Evolutionary conservation across 2,329 filamentous ascomycete species (phyloP), one percentile per base, ranked within the genome.

Genomic region (Botryotinia calthae): DNA sequence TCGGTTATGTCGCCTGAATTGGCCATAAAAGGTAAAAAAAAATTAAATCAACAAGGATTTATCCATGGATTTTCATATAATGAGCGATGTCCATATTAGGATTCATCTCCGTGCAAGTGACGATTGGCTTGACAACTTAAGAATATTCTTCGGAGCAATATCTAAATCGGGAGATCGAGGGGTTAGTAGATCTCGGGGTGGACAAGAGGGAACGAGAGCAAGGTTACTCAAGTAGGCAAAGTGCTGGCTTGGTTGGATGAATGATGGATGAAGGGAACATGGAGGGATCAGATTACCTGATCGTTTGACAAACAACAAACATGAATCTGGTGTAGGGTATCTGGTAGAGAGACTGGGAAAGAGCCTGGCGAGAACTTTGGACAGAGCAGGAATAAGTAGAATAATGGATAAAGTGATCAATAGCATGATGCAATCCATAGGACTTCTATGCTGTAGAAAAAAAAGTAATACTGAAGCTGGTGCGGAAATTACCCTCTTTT

Each of bases 1-100:
- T 63, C 61, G 61, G 61, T 63, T 63, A 63, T 44, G 40, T 63
- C 61, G 61, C 61, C 40, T 63, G 61, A 44, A 63, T 44, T 63
- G n/a, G 20, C 61, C n/a, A 44, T 14, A 64, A 64, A 8, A 64
- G 61, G 61, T 31, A 64, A 46, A 46, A 44, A 64, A 9, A 10
- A 9, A 20, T 37, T 7, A n/a, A n/a, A 7, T 22, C 2, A 44
- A 0, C 37, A 44, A 44, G 40, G 61, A 46, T 64, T 31, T 31
- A 64, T 44, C 61, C 61, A 44, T 64, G 61, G 5, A 46, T 22
- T 31, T 31, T 46, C 28, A 31, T 25, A 25, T 28, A 8, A 44
- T 31, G 0, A 40, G 12, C 31, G 8, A 31, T 46, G 10, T 44
- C 61, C 40, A 1, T 1, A 64, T 64, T 25, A 14, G 61, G 42